Percentiles rank a stretch among this genome's conserved stretches.
Conservation (phyloP, 2,329 filamentous ascomycete genomes). For the Neonectria magnoliae region DNA sequence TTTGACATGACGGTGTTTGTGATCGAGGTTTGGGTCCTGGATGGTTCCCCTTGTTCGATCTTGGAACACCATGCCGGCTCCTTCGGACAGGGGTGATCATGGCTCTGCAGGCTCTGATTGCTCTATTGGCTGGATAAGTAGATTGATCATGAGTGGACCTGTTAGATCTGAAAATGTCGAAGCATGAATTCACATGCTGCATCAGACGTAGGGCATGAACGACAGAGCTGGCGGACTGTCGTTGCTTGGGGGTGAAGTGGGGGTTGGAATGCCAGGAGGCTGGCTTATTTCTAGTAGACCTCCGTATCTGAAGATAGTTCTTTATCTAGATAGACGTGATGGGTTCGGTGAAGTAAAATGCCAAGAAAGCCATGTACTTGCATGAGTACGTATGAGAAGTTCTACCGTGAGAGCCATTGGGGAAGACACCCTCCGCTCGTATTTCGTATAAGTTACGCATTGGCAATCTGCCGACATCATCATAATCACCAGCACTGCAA, state of each 20-base stretch:
- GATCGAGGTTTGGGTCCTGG: neutral
- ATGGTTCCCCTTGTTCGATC: neutral
- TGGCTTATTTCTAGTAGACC: neutral
- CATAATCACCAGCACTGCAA: neutral
- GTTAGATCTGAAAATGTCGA: neutral
- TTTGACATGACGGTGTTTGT: neutral
- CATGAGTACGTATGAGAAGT: no score
- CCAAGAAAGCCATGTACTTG: neutral
- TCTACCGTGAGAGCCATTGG: no score
- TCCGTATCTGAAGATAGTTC: neutral
- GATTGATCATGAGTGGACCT: neutral
- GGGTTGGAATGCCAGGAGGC: neutral
- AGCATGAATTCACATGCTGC: neutral
- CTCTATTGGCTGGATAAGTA: neutral
- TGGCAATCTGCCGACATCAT: neutral
- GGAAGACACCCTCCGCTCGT: neutral
- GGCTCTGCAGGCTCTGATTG: neutral
- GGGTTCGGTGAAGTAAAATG: neutral
- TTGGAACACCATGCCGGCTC: neutral
- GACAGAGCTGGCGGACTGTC: neutral
- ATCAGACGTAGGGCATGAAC: neutral
- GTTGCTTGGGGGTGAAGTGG: neutral
- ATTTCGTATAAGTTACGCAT: neutral
- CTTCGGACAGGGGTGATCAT: neutral
- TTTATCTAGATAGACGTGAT: neutral